These are phyloP conservation scores for Chytridium lagenaria DNA, from an alignment of 371 early-diverging fungal genomes.

Conservation along the genomic window DNA sequence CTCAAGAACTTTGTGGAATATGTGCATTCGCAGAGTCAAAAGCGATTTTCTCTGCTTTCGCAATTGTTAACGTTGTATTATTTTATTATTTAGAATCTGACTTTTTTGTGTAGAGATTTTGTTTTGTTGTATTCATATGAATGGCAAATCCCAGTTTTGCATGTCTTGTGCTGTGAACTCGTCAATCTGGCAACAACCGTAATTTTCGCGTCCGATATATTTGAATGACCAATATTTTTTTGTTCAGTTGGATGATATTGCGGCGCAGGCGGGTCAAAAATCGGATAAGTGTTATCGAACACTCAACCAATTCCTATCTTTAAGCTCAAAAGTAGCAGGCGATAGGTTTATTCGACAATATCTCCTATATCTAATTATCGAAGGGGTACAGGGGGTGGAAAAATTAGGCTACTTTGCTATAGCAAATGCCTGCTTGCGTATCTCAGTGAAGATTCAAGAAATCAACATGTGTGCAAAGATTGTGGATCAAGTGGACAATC, in stretches of 20 bases:
- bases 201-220: neutral
- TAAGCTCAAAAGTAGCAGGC: neutral
- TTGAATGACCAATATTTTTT: neutral
- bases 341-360: neutral
- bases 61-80: neutral
- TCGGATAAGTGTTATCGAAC: neutral
- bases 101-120: neutral
- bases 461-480: conserved; percentile 11
- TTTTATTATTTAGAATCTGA: neutral
- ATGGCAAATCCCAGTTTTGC: conserved; percentile 17
- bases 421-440: conserved; percentile 8
- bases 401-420: conserved; percentile 19
- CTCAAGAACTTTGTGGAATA: too few species aligned
- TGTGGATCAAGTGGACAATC: conserved; percentile 12
- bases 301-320: neutral
- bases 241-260: conserved; percentile 5
- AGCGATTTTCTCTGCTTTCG: neutral
- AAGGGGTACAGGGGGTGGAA: conserved; percentile 2
- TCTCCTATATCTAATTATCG: neutral
- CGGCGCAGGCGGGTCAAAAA: neutral
- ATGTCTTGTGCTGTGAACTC: conserved; percentile 4
- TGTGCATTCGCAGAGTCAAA: neutral
- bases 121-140: neutral
- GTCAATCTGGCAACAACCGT: conserved; percentile 3
- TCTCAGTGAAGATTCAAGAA: conserved; percentile 11